These are phyloP conservation scores for Fraxinus nigra DNA, from an alignment of 305 asterid species.

Conservation along the genomic window DNA sequence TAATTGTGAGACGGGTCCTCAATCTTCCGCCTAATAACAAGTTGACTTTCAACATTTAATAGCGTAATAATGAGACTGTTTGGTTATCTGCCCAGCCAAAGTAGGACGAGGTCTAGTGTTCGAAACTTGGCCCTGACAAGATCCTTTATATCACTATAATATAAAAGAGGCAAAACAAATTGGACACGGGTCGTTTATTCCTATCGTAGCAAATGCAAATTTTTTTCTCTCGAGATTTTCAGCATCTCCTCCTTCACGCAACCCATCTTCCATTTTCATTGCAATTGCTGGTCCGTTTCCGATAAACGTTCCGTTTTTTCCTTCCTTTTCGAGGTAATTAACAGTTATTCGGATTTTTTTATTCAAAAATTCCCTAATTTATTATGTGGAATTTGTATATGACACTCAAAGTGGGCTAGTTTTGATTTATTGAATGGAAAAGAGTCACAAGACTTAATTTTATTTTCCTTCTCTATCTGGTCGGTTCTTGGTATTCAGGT, in stretches of 20 bases:
- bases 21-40: not conserved
- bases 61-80: not conserved
- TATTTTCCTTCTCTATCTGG: not conserved
- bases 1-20: not conserved
- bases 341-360: not conserved
- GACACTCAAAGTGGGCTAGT: not conserved
- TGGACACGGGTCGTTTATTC: too few species aligned
- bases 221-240: too few species aligned
- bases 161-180: too few species aligned
- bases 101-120: not conserved
- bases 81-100: not conserved
- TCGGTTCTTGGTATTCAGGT: slow-evolving; percentile 46
- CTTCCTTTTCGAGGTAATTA: slow-evolving; percentile 70
- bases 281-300: slow-evolving; percentile 72
- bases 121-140: not conserved
- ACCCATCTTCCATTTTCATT: slow-evolving; percentile 36
- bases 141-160: not conserved
- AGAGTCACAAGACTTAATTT: not conserved
- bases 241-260: too few species aligned
- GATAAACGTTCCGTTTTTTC: slow-evolving; percentile 71
- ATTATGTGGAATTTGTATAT: not conserved
- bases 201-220: too few species aligned
- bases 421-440: not conserved
- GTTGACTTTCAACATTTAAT: not conserved
- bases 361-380: not conserved